Evolutionary conservation across 2,329 filamentous ascomycete genomes (phyloP).

Genomic region (Aspergillus udagawae): DNA sequence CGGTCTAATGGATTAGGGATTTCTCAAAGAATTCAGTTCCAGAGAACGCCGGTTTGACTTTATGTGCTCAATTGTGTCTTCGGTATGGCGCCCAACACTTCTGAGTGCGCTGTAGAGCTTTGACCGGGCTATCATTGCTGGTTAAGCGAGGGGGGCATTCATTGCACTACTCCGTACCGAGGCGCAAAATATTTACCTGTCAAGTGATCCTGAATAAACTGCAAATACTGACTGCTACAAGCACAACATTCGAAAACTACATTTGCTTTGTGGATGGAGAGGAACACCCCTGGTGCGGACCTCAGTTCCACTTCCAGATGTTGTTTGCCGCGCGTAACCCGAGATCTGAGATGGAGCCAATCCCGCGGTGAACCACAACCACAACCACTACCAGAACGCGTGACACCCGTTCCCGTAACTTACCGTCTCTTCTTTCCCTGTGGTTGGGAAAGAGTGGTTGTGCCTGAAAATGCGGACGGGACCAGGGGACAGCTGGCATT

Average conservation of each 20-base stretch:
- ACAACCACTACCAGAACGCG: not conserved
- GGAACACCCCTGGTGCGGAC: not conserved
- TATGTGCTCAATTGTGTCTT: not conserved
- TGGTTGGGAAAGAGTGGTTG: constrained; percentile 5
- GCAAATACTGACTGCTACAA: not conserved
- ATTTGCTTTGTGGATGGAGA: not conserved
- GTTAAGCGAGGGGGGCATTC: not conserved
- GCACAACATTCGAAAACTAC: not conserved
- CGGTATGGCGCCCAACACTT: not conserved
- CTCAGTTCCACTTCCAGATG: not conserved
- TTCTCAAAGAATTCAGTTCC: not conserved
- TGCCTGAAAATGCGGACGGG: constrained; percentile 4
- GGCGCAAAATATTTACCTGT: not conserved
- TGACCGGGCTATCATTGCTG: not conserved
- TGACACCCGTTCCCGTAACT: constrained; percentile 9
- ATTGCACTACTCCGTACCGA: not conserved
- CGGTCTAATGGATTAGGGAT: not conserved
- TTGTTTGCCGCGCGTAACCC: constrained; percentile 11
- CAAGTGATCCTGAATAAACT: not conserved
- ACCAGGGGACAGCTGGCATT: constrained; percentile 9
- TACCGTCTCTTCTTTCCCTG: constrained; percentile 7
- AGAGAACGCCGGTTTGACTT: too few species aligned
- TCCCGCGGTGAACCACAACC: not conserved
- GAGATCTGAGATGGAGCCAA: not conserved
- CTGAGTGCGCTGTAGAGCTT: not conserved